Base-by-base conservation (phyloP, 2,329 filamentous ascomycete genomes). In the Cucurbitaria berberidis region DNA sequence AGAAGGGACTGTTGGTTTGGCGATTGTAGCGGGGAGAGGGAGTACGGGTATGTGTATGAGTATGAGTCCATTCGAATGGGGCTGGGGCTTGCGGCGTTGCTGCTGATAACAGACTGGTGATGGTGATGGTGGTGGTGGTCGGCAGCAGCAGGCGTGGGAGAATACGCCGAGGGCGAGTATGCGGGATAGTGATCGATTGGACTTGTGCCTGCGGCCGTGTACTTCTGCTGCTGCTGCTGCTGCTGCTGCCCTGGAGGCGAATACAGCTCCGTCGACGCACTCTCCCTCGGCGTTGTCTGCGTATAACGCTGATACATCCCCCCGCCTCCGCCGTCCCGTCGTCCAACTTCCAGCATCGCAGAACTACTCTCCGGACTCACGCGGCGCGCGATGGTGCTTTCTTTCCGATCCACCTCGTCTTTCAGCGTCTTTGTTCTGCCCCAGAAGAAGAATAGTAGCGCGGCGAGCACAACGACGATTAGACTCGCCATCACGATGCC, bases 401-500 rank as follows among this genome's bases (percentile, higher is more conserved):
- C 42, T 47, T 61, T 67, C n/a, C 63, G 53, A 2, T 60, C 48
- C 7, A 68, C 48, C 35, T 70, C 67, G 13, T 67, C 57, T 44
- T 61, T 59, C 1, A 70, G 55, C 9, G 53, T 55, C 13, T 59
- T 59, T 24, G 59, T 55, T 18, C 65, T 57, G 42, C 66, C 62
- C 49, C 69, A 66, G 54, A 64, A 69, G 58, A 68, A 70, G 60
- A 69, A 62, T 6, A 69, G 56, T 0, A 66, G 50, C 8, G 60
- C 64, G 3, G 51, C 63, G 0, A 69, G 57, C 13, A 66, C 34
- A 2, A 69, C 13, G 7, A 64, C 57, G 19, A 50, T 40, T 5
- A 69, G 42, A 4, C 82, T 86, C 35, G 84, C 86, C 36, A 86
- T 78, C 77, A 82, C 88, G 72, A 90, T 78, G 1, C 77, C 78